Evolutionary conservation across 768 basidiomycete species (phyloP).

Genomic region (Tephrocybe rancida): DNA sequence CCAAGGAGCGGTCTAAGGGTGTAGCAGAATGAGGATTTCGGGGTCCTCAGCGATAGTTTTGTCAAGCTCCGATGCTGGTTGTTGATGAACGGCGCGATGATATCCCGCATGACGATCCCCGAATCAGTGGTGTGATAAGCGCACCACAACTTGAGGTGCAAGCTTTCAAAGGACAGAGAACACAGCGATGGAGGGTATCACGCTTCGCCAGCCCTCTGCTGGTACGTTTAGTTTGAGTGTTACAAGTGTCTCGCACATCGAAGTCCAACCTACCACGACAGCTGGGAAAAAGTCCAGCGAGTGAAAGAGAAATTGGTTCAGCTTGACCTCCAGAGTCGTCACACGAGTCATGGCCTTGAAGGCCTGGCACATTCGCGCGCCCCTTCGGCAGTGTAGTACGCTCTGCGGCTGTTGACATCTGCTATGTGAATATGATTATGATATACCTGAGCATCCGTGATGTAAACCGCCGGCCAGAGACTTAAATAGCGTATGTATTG

Average conservation of each 20-base stretch:
- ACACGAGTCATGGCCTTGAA: not conserved
- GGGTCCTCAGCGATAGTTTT: not conserved
- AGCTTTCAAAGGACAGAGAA: not conserved
- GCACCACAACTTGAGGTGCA: not conserved
- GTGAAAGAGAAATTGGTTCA: not conserved
- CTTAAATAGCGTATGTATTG: not conserved
- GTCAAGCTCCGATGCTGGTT: not conserved
- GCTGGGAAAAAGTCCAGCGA: not conserved
- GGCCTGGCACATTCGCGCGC: not conserved
- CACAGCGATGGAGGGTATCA: not conserved
- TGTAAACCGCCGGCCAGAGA: not conserved
- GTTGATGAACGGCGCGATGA: not conserved
- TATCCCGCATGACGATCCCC: not conserved
- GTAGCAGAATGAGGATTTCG: not conserved
- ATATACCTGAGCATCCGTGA: no score
- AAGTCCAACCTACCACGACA: not conserved
- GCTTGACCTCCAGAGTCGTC: not conserved
- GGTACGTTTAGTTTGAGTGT: not conserved
- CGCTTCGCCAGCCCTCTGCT: not conserved
- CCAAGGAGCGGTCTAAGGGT: not conserved
- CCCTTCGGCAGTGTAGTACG: not conserved
- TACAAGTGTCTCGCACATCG: not conserved
- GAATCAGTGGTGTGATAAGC: not conserved
- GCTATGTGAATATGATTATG: no score
- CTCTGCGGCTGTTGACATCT: not conserved